These are phyloP conservation scores for Cystobasidiaceae sp. DNA, from an alignment of 1,284 basidiomycete species.

Conservation along the genomic window DNA sequence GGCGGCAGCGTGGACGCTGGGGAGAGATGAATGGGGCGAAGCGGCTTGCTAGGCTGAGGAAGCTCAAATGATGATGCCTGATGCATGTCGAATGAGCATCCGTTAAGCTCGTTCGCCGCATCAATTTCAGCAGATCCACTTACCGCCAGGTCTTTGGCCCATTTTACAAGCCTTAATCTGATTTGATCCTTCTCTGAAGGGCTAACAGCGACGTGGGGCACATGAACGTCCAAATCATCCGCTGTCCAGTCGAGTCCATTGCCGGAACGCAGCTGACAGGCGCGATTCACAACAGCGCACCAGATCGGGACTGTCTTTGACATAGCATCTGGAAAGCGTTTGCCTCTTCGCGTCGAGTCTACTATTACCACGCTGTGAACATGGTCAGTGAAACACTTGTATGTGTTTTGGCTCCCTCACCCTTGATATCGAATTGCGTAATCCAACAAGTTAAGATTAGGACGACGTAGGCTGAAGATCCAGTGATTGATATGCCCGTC, in stretches of 20 bases:
- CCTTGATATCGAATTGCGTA: conserved; percentile 58
- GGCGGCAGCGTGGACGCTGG: conserved; percentile 49
- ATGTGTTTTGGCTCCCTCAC: no score
- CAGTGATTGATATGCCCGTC: conserved; percentile 87
- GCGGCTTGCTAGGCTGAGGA: conserved; percentile 53
- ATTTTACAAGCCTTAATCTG: conserved; percentile 56
- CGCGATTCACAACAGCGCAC: conserved; percentile 86
- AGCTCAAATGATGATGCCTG: conserved; percentile 57
- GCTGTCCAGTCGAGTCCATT: conserved; percentile 44
- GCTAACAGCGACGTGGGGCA: conserved; percentile 55
- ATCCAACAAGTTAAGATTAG: conserved; percentile 74
- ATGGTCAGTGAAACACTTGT: neutral
- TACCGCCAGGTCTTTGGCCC: conserved; percentile 62
- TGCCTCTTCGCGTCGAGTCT: conserved; percentile 88
- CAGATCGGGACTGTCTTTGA: conserved; percentile 94
- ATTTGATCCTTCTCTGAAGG: conserved; percentile 66
- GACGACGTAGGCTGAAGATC: conserved; percentile 77
- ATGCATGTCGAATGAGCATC: neutral
- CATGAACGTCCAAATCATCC: conserved; percentile 56
- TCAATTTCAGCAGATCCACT: conserved; percentile 26
- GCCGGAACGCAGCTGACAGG: conserved; percentile 48
- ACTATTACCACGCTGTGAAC: conserved; percentile 69
- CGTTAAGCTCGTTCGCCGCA: no score
- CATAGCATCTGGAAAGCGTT: conserved; percentile 88
- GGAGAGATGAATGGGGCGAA: conserved; percentile 65